phyloP scores from a whole-genome alignment of 441 rosid genomes.

The Erodium moschatum region DNA sequence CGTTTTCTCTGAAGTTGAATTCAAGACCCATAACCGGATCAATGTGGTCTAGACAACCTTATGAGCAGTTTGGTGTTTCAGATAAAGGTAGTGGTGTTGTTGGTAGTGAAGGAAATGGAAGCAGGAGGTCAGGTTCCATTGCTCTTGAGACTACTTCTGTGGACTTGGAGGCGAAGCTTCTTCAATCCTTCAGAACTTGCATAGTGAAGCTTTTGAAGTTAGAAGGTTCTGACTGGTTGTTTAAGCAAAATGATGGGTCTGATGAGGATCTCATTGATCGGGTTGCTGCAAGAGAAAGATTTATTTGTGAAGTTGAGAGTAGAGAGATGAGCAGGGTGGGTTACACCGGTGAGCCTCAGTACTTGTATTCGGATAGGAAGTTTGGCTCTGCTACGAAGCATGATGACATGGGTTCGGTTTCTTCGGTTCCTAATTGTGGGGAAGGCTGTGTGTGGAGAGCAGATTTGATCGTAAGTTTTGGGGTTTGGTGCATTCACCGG shows the following conservation, averaged over 20 bases:
- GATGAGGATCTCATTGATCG: constrained; percentile 84
- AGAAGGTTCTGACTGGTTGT: constrained; percentile 94
- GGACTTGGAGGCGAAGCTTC: constrained; percentile 71
- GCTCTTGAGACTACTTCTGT: constrained; percentile 30
- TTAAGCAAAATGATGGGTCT: constrained; percentile 70
- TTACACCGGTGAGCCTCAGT: constrained; percentile 40
- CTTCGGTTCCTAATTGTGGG: constrained; percentile 82
- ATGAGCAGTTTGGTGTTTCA: constrained; percentile 88
- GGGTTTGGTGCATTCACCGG: constrained; percentile 95
- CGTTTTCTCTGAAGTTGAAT: constrained; percentile 30
- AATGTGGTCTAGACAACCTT: constrained; percentile 91
- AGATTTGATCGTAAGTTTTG: constrained; percentile 76
- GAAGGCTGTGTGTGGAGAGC: constrained; percentile 84
- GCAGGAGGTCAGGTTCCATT: constrained; percentile 30
- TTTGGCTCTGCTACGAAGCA: constrained; percentile 15
- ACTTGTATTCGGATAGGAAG: constrained; percentile 31
- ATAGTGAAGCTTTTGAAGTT: constrained; percentile 68
- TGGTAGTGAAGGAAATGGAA: constrained; percentile 41
- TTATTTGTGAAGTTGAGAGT: constrained; percentile 62
- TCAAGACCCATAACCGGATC: constrained; percentile 51
- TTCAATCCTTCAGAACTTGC: constrained; percentile 68
- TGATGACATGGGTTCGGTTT: constrained; percentile 22
- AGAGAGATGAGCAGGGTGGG: constrained; percentile 44
- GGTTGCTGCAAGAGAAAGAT: constrained; percentile 85
- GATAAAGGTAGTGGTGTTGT: constrained; percentile 43